Evolutionary conservation across 2,329 filamentous ascomycete genomes (phyloP), one percentile per base, ranked within the genome.

Genomic region (Fusarium sp.): DNA sequence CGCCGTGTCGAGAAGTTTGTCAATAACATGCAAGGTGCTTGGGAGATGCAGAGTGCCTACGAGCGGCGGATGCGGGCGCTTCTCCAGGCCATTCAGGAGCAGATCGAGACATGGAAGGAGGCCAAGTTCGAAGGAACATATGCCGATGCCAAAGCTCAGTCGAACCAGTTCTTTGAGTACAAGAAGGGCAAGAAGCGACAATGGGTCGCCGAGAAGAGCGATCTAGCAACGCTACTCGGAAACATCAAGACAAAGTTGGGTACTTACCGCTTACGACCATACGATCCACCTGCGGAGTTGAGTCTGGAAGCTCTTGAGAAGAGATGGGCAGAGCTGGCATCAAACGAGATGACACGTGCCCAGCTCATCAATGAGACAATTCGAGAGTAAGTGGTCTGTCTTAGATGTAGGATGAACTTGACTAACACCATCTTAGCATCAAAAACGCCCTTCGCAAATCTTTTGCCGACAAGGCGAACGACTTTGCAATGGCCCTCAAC

Each of bases 201-300:
- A 62, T 99, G 96, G 96, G 96, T 99, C 28, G 96, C 94, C 2
- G 96, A 99, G 82, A 98, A 98, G 85, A 97, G 94, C 61, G 96
- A 99, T 76, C 85, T 99, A 58, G 94, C 94, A 36, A 96, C 95
- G 6, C 83, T 99, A 64, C 84, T 99, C 57, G 96, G 96, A 36
- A 99, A 99, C 80, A 98, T 99, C 86, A 98, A 98, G 85, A 99
- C 96, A 1, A 99, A 99, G 80, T 85, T 99, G 73, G 94, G 93
- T 73, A 99, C 96, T 40, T 99, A 99, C 79, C 90, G 94, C 50
- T 82, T 99, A 57, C 89, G 93, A 65, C 92, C 95, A 8, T 99
- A 99, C 76, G 92, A 97, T 47, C 96, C 96, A 36, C 96, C 96
- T 5, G 85, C 87, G 55, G 93, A 97, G 73, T 82, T 99, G 68